Conservation (phyloP, 164 flowering plant genomes). For the Vitis amurensis region DNA sequence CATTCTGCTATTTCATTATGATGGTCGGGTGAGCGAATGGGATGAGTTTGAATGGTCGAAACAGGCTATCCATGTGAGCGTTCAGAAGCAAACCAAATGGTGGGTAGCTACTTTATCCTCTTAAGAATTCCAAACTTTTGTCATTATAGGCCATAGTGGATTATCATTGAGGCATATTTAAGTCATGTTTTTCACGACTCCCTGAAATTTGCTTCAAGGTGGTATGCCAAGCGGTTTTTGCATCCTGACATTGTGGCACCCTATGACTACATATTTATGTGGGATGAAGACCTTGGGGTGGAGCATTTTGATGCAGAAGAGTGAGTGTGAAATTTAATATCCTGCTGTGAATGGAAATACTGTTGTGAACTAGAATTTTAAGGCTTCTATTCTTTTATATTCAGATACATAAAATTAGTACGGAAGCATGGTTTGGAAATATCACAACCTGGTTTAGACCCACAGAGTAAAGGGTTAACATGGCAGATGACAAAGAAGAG, state of each 20-base stretch:
- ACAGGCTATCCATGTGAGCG: slow-evolving; percentile 62
- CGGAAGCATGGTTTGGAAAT: slow-evolving; percentile 52
- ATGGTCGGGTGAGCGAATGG: slow-evolving; percentile 71
- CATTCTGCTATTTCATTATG: slow-evolving; percentile 70
- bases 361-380: background rate
- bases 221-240: slow-evolving; percentile 57
- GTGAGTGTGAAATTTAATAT: slow-evolving; percentile 23
- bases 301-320: slow-evolving; percentile 51
- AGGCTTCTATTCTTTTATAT: background rate
- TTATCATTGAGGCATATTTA: background rate
- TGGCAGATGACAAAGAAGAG: slow-evolving; percentile 59
- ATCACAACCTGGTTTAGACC: slow-evolving; percentile 56
- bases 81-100: slow-evolving; percentile 53
- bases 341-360: background rate
- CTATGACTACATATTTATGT: slow-evolving; percentile 52
- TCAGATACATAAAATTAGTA: slow-evolving; percentile 42
- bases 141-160: background rate
- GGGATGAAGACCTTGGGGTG: slow-evolving; percentile 64
- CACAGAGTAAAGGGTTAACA: slow-evolving; percentile 29
- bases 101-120: slow-evolving; percentile 14
- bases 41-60: slow-evolving; percentile 81
- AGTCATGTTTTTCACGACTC: background rate
- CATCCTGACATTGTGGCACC: slow-evolving; percentile 56
- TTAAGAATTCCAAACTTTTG: background rate
- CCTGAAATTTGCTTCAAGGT: slow-evolving; percentile 28